Conservation (phyloP, 176 grass and related monocot genomes). For the Oryza meyeriana region DNA sequence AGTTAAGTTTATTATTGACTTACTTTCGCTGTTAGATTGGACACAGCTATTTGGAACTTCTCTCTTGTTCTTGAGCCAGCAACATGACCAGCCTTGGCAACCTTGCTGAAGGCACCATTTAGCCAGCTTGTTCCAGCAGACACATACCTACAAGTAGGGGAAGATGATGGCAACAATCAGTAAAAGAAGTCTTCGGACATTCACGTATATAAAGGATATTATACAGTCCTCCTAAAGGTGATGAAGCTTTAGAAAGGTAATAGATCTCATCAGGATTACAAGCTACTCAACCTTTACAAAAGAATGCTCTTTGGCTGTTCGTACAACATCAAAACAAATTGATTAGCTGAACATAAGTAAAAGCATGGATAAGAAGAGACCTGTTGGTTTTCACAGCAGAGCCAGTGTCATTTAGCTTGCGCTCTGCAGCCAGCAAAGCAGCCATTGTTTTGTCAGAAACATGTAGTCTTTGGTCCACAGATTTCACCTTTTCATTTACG, state of each 20-base stretch:
- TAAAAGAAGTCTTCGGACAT: background rate
- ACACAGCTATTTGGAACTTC: slow-evolving; percentile 92
- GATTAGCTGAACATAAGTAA: slow-evolving; percentile 9
- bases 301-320: background rate
- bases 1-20: slow-evolving; percentile 24
- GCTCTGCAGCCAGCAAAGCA: slow-evolving; percentile 79
- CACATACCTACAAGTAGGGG: slow-evolving; percentile 70
- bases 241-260: background rate
- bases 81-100: slow-evolving; percentile 75
- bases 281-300: background rate
- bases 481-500: slow-evolving; percentile 95
- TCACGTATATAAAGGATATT: background rate
- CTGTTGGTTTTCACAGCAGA: slow-evolving; percentile 91
- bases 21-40: slow-evolving; percentile 87
- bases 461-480: slow-evolving; percentile 80
- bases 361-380: slow-evolving; percentile 38
- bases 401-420: slow-evolving; percentile 88
- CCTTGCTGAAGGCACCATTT: slow-evolving; percentile 88
- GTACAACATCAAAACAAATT: slow-evolving; percentile 12
- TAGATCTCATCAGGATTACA: background rate
- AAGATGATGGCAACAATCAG: slow-evolving; percentile 16
- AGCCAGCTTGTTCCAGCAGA: slow-evolving; percentile 94
- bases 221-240: background rate
- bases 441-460: slow-evolving; percentile 95
- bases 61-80: slow-evolving; percentile 89